These are phyloP conservation scores for Acer yangbiense DNA, from an alignment of 345 rosid genomes.

Conservation along the genomic window DNA sequence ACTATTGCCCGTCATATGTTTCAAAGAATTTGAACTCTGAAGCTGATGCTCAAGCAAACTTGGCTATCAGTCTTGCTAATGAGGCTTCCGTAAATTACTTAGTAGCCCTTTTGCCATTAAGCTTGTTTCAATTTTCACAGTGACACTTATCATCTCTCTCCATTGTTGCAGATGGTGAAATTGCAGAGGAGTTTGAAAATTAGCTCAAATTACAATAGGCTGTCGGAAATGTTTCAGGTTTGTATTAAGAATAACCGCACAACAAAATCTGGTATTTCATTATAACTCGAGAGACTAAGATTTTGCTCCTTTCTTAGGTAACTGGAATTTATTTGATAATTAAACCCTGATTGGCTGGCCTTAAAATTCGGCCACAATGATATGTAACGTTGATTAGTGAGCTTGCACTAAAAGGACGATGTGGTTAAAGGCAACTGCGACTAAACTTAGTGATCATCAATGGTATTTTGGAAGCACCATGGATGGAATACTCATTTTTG, in stretches of 20 bases:
- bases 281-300: conserved; percentile 8
- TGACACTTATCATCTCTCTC: conserved; percentile 10
- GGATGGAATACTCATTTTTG: too few relatives aligned
- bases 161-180: conserved; percentile 55
- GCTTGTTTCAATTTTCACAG: conserved; percentile 4
- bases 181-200: conserved; percentile 42
- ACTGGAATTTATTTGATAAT: background rate
- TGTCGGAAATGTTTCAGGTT: conserved; percentile 25
- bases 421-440: background rate
- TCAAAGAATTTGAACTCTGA: conserved; percentile 59
- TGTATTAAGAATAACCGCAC: background rate
- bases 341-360: background rate
- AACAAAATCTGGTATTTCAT: background rate
- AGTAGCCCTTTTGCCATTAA: background rate
- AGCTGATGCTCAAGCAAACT: conserved; percentile 86
- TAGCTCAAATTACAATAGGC: conserved; percentile 13
- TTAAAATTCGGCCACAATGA: background rate
- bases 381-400: background rate
- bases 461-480: too few relatives aligned
- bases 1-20: background rate
- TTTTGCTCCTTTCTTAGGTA: background rate
- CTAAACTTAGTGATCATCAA: background rate
- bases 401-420: background rate
- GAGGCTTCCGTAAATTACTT: conserved; percentile 17
- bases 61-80: conserved; percentile 71